phyloP scores from a whole-genome alignment of 441 rosid genomes.

The Dalechampia spathulata region DNA sequence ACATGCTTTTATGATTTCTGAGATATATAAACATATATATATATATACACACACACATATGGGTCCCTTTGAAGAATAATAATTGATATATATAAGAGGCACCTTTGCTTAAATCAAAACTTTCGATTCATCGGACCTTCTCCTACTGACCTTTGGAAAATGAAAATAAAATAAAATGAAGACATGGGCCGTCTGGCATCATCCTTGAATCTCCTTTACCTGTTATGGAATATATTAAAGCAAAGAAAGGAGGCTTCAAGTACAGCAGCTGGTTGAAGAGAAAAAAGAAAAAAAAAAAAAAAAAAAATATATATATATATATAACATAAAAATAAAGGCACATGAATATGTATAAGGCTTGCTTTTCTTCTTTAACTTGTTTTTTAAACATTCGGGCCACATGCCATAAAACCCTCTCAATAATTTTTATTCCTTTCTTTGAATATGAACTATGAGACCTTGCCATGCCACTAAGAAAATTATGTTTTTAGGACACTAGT shows the following conservation, averaged over 20 bases:
- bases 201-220: conserved; percentile 80
- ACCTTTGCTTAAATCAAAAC: conserved; percentile 53
- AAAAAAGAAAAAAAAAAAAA: no score
- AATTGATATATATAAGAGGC: conserved; percentile 55
- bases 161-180: conserved; percentile 10
- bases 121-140: conserved; percentile 63
- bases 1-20: conserved; percentile 35
- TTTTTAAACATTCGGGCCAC: conserved; percentile 83
- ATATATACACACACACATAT: no score
- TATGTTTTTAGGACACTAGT: conserved; percentile 9
- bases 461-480: conserved; percentile 16
- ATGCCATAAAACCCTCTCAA: conserved; percentile 24
- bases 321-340: no score
- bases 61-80: conserved; percentile 59
- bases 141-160: conserved; percentile 22
- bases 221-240: conserved; percentile 54
- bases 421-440: conserved; percentile 61
- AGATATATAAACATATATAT: no score
- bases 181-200: conserved; percentile 41
- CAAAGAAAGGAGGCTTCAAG: conserved; percentile 32
- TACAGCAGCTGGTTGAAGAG: conserved; percentile 59
- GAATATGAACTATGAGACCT: conserved; percentile 24
- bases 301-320: no score
- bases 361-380: conserved; percentile 42
- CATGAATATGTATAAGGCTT: conserved; percentile 24